Conservation (phyloP, 257 asterid species). For the Rehmannia glutinosa region DNA sequence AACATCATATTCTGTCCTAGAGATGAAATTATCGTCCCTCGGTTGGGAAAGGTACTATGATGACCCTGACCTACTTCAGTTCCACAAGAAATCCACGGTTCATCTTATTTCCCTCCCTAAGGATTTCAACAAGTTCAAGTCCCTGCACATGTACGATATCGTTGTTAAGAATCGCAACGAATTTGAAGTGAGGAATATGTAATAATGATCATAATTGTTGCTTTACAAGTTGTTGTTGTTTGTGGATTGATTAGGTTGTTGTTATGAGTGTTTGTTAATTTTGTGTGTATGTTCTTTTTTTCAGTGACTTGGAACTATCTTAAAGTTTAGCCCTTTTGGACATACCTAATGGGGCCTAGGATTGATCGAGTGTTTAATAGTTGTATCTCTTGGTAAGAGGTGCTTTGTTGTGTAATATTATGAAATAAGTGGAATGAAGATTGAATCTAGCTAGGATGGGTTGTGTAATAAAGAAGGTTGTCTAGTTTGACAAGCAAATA, state of each 20-base stretch:
- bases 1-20: slow-evolving; percentile 30
- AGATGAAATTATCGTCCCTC: slow-evolving; percentile 20
- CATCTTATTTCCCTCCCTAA: slow-evolving; percentile 49
- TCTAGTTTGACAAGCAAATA: no score
- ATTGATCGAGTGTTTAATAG: no score
- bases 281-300: background rate
- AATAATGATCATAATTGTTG: background rate
- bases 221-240: background rate
- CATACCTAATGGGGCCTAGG: no score
- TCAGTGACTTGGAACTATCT: no score
- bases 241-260: background rate
- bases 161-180: slow-evolving; percentile 48
- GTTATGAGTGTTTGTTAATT: background rate
- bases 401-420: no score
- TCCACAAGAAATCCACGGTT: slow-evolving; percentile 36
- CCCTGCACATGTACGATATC: slow-evolving; percentile 52
- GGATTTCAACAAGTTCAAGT: slow-evolving; percentile 46
- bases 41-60: slow-evolving; percentile 51
- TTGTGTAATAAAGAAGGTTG: no score
- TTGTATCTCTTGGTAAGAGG: no score
- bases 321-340: no score
- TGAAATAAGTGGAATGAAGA: no score
- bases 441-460: no score
- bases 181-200: slow-evolving; percentile 39
- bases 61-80: slow-evolving; percentile 41